Evolutionary conservation across 202 grass and related monocot species (phyloP).

Genomic region (Hordeum pubiflorum): DNA sequence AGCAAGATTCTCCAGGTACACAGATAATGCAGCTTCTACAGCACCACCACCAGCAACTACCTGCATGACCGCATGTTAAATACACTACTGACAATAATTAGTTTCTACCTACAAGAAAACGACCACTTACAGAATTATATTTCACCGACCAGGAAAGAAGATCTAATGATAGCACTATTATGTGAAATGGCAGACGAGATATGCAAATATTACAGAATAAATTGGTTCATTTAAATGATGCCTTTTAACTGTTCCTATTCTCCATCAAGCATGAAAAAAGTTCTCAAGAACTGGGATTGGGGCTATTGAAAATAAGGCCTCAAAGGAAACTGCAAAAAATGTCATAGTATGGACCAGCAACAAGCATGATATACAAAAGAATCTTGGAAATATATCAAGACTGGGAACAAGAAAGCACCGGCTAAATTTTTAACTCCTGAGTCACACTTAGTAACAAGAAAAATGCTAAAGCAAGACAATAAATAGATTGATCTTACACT

Average conservation of each 20-base stretch:
- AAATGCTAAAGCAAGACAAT: not conserved
- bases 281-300: not conserved
- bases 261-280: not conserved
- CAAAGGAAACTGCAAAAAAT: not conserved
- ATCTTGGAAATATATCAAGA: not conserved
- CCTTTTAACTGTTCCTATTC: not conserved
- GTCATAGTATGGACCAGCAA: not conserved
- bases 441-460: not conserved
- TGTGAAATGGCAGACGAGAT: not conserved
- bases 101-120: not conserved
- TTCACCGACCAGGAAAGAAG: not conserved
- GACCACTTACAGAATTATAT: not conserved
- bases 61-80: conserved; percentile 33
- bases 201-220: not conserved
- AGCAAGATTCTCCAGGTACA: conserved; percentile 88
- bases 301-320: not conserved
- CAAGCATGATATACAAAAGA: not conserved
- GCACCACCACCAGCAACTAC: conserved; percentile 94
- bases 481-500: too few species aligned
- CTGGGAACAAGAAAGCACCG: not conserved
- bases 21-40: conserved; percentile 76
- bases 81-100: not conserved
- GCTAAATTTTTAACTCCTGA: not conserved
- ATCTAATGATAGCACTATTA: not conserved
- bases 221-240: not conserved